Percentiles rank a stretch among this genome's conserved stretches.
phyloP scores from a whole-genome alignment of 2,329 filamentous ascomycete species.

The Fusarium euwallaceae region DNA sequence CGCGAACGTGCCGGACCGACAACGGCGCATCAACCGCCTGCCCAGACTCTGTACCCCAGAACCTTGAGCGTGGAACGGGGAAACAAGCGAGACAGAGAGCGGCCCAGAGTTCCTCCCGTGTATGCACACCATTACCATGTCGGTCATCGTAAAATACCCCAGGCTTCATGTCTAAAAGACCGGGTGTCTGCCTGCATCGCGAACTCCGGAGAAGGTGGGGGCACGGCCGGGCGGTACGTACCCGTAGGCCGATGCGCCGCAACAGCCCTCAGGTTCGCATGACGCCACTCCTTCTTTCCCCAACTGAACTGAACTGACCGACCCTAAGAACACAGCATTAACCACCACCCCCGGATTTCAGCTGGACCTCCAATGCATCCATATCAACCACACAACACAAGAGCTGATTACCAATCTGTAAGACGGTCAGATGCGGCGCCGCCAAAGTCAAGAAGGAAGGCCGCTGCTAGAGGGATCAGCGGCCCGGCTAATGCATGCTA shows the following conservation, averaged over 20 bases:
- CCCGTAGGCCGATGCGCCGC: not conserved
- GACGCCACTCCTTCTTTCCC: conserved; percentile 22
- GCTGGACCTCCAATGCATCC: conserved; percentile 10
- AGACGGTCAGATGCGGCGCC: conserved; percentile 23
- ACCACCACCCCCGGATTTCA: conserved; percentile 28
- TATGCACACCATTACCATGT: not conserved
- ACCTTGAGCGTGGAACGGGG: not conserved
- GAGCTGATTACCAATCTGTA: conserved; percentile 40
- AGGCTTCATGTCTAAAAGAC: not conserved
- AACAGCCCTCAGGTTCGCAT: conserved; percentile 17
- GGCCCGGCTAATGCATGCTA: conserved; percentile 15
- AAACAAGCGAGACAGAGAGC: not conserved
- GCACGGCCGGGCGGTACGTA: conserved; percentile 11
- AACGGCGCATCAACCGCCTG: not conserved
- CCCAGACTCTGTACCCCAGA: not conserved
- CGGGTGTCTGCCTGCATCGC: not conserved
- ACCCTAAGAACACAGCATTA: not conserved
- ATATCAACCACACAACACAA: conserved; percentile 32
- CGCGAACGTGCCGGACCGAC: not conserved
- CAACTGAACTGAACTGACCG: not conserved
- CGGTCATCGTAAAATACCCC: not conserved
- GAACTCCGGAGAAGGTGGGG: conserved; percentile 24
- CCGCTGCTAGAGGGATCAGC: conserved; percentile 34
- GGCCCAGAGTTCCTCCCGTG: not conserved
- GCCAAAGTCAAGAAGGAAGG: conserved; percentile 10